Percentiles rank a stretch among this genome's conserved stretches.
phyloP scores from a whole-genome alignment of 2,329 filamentous ascomycete species.

The Mycosphaerella arachidis region DNA sequence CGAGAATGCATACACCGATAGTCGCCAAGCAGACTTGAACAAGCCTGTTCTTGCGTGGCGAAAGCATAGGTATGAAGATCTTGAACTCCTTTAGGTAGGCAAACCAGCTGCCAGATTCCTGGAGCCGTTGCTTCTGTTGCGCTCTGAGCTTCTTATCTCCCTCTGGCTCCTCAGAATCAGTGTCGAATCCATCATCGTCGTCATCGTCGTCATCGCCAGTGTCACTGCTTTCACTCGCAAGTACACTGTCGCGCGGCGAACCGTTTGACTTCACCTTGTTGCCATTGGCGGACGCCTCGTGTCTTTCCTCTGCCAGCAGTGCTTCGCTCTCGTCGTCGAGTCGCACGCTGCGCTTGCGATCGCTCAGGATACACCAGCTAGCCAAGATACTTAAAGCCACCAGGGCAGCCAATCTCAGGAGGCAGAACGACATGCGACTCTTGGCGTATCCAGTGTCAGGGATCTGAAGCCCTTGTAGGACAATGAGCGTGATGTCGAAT shows the following conservation, averaged over 20 bases:
- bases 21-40: conserved; percentile 66
- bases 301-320: conserved; percentile 13
- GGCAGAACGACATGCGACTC: conserved; percentile 13
- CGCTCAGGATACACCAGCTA: conserved; percentile 13
- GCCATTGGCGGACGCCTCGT: conserved; percentile 12
- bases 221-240: conserved; percentile 3
- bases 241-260: conserved; percentile 8
- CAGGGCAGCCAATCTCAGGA: conserved; percentile 15
- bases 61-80: conserved; percentile 73
- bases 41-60: conserved; percentile 62
- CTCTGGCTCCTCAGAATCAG: conserved; percentile 54
- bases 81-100: conserved; percentile 70
- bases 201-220: conserved; percentile 13
- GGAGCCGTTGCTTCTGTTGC: conserved; percentile 57
- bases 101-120: conserved; percentile 71
- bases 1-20: conserved; percentile 64
- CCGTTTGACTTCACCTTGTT: conserved; percentile 2
- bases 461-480: conserved; percentile 12
- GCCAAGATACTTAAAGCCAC: conserved; percentile 11
- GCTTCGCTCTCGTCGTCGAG: conserved; percentile 24
- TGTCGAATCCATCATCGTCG: conserved; percentile 21
- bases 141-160: conserved; percentile 53
- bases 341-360: conserved; percentile 14
- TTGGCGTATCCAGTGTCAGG: conserved; percentile 12
- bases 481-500: conserved; percentile 24